phyloP scores from a whole-genome alignment of 225 moss, liverwort and hornwort species.

The Polytrichum commune region DNA sequence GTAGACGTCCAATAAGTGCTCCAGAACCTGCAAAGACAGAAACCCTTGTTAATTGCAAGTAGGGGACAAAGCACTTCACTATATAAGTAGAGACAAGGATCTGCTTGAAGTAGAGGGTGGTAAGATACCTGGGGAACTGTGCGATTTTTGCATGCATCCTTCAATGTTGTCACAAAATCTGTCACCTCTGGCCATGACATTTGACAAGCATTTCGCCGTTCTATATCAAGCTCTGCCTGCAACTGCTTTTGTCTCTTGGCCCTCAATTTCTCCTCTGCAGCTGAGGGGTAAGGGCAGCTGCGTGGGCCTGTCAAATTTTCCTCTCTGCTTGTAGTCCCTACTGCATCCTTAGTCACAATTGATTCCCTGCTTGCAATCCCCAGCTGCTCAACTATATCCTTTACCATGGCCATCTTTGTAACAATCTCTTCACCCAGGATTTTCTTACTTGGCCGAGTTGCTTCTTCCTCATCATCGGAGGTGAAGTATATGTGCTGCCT shows the following conservation, averaged over 20 bases:
- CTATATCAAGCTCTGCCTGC: conserved; percentile 50
- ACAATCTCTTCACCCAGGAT: conserved; percentile 13
- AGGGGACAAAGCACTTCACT: too few relatives aligned
- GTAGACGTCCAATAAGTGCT: conserved; percentile 61
- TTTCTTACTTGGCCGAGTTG: conserved; percentile 20
- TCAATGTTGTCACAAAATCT: conserved; percentile 69
- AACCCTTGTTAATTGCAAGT: neutral
- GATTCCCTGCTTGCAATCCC: conserved; percentile 19
- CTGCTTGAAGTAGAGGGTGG: neutral
- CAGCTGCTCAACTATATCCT: conserved; percentile 36
- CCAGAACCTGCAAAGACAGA: conserved; percentile 51
- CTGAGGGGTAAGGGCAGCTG: conserved; percentile 80
- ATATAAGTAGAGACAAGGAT: too few relatives aligned
- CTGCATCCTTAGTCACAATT: conserved; percentile 13
- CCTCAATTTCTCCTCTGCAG: conserved; percentile 73
- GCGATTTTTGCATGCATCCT: conserved; percentile 62
- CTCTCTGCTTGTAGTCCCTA: conserved; percentile 13
- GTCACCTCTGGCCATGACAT: conserved; percentile 67
- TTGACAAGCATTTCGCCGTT: conserved; percentile 58
- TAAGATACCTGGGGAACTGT: conserved; percentile 62
- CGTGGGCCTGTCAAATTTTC: conserved; percentile 40
- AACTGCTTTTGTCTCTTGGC: conserved; percentile 51
- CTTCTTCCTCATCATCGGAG: conserved; percentile 54
- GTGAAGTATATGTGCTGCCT: conserved; percentile 34
- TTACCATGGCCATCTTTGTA: conserved; percentile 46